Evolutionary conservation across 345 rosid species (phyloP).

Genomic region (Acer campestre): DNA sequence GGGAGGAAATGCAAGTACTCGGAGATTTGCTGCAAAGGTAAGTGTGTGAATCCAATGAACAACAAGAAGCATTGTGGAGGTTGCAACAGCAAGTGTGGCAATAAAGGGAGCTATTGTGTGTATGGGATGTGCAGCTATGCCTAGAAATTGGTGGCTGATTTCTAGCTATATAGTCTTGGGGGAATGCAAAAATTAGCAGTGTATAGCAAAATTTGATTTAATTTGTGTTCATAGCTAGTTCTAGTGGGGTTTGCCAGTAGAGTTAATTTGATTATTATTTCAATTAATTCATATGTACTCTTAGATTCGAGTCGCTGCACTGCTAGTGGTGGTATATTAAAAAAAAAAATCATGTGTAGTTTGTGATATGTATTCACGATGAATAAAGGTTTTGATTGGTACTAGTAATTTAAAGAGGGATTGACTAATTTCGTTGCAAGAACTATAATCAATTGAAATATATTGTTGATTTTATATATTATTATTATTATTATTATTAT

Average conservation of each 20-base stretch:
- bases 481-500: no score
- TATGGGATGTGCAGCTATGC: conserved; percentile 70
- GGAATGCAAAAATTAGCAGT: no score
- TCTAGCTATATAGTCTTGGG: background rate
- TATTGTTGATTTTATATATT: no score
- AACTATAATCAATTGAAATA: no score
- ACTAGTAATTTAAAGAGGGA: background rate
- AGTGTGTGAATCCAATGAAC: conserved; percentile 58
- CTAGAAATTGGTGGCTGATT: conserved; percentile 10
- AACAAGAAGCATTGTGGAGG: conserved; percentile 57
- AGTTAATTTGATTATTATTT: no score
- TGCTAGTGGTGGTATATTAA: no score
- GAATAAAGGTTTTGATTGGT: background rate
- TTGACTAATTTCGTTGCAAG: background rate
- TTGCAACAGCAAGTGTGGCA: conserved; percentile 54
- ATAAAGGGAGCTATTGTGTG: conserved; percentile 47
- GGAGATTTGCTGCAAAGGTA: conserved; percentile 56
- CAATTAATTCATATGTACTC: background rate
- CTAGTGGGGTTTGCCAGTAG: background rate
- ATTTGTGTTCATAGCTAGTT: background rate
- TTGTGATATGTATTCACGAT: background rate
- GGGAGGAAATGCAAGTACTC: conserved; percentile 55
- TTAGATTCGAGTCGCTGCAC: no score
- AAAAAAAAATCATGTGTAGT: no score
- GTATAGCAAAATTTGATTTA: no score